Evolutionary conservation across 257 asterid species (phyloP), one percentile per base, ranked within the genome.

Genomic region (Cruciata laevipes): DNA sequence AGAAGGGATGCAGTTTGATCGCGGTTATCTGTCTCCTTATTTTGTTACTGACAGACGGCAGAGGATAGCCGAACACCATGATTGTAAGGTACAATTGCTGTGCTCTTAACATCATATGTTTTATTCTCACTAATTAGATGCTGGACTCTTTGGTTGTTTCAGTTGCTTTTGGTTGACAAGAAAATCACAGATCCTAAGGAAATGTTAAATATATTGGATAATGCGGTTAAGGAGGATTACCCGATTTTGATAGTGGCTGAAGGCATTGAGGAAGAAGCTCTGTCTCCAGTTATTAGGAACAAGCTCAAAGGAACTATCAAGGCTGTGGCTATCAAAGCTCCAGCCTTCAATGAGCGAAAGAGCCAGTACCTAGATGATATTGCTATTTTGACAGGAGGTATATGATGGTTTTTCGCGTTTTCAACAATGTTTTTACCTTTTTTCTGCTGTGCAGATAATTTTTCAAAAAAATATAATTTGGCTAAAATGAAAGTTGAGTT

Each of bases 1-100:
- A 27, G 87, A 90, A 76, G 96, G 96, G 69, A 90, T 90, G 97
- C 86, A 88, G 71, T 90, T 90, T 62, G 93, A 90, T 71, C 96
- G 96, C 2, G 96, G 97, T 3, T 88, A 86, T 78, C 66, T 90
- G 63, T 90, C 97, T 79, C 93, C 87, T 13, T 88, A 86, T 76
- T 90, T 88, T 25, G 95, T 88, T 18, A 61, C 95, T 58, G 95
- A 90, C 74, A 69, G 96, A 30, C 77, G 69, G 66, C 85, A 81
- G 79, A 85, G 58, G 95, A 81, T 65, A 27, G 96, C 71, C 17
- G 97, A 90, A 75, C 84, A 81, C 73, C 89, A 86, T 21, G 79
- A 85, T 71, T 90, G 97, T 86, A 90, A 88, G 92, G 97, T 90
- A 77, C 55, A 74, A 61, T 72, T 53, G 37, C 37, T n/a, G 25